phyloP scores from a whole-genome alignment of 352 stramenopile genomes.

The Globisporangium solare region DNA sequence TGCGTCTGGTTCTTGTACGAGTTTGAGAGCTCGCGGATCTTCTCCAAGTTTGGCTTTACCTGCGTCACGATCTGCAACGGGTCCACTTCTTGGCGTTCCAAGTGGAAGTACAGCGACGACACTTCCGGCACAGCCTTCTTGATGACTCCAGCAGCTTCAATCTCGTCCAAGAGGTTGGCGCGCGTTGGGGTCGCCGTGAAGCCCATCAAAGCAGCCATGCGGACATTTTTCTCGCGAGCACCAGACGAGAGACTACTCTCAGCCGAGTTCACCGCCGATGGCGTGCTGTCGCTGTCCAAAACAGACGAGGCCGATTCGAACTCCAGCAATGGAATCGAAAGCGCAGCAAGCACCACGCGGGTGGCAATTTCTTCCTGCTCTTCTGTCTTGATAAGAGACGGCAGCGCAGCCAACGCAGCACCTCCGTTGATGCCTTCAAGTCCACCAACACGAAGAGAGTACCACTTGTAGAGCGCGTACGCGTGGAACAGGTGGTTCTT shows the following conservation, averaged over 20 bases:
- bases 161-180: constrained; percentile 90
- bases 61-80: constrained; percentile 71
- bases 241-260: constrained; percentile 32
- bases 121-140: constrained; percentile 50
- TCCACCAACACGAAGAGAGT: constrained; percentile 89
- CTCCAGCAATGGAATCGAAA: constrained; percentile 90
- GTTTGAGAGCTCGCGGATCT: constrained; percentile 22
- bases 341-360: constrained; percentile 88
- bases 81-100: constrained; percentile 71
- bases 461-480: constrained; percentile 97
- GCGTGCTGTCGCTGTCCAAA: constrained; percentile 44
- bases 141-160: constrained; percentile 70
- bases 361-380: constrained; percentile 86
- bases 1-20: constrained; percentile 23
- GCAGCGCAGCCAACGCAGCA: constrained; percentile 26
- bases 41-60: constrained; percentile 59
- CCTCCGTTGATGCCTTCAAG: constrained; percentile 53
- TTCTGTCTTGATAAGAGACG: constrained; percentile 60
- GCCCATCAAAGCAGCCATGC: constrained; percentile 93
- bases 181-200: constrained; percentile 85
- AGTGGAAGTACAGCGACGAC: constrained; percentile 55
- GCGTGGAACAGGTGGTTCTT: constrained; percentile 98
- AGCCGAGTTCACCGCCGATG: constrained; percentile 42
- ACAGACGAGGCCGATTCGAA: constrained; percentile 58
- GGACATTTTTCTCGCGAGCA: constrained; percentile 90